These are phyloP conservation scores for Yarrowia sp. DNA, from an alignment of 805 yeast species.

Conservation along the genomic window DNA sequence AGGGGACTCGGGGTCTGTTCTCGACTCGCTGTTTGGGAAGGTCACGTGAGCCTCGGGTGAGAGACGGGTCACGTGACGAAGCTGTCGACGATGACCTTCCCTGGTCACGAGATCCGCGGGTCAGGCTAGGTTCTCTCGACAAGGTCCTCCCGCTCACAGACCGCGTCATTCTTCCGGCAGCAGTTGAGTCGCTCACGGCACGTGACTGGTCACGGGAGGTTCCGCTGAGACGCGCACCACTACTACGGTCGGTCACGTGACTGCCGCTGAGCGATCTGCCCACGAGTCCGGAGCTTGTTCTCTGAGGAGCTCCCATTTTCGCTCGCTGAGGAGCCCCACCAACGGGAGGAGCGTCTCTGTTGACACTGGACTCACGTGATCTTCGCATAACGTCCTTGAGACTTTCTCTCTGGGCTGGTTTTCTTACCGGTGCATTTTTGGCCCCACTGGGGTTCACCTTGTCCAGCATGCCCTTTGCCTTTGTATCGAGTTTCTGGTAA, in stretches of 20 bases:
- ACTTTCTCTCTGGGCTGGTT: background rate
- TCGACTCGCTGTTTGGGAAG: background rate
- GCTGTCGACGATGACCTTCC: too few species aligned
- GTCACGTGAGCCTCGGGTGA: background rate
- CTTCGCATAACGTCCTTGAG: background rate
- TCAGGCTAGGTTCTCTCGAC: background rate
- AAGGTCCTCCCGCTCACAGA: background rate
- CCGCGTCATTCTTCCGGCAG: background rate
- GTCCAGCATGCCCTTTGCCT: slow-evolving; percentile 6
- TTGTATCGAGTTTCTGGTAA: slow-evolving; percentile 44
- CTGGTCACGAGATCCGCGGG: slow-evolving; percentile 4
- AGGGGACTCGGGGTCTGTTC: background rate
- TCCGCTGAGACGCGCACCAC: too few species aligned
- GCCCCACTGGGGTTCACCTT: slow-evolving; percentile 2
- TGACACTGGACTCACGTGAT: slow-evolving; percentile 14
- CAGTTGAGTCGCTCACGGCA: background rate
- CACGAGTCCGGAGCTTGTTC: slow-evolving; percentile 4
- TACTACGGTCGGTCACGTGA: background rate
- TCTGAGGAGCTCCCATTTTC: slow-evolving; percentile 26
- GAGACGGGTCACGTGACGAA: slow-evolving; percentile 3
- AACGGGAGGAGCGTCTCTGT: background rate
- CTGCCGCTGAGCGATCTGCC: slow-evolving; percentile 20
- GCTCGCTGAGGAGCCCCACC: background rate
- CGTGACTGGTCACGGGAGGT: background rate
- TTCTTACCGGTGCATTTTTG: background rate